Evolutionary conservation across 768 basidiomycete species (phyloP).

Genomic region (Lentinula lateritia): DNA sequence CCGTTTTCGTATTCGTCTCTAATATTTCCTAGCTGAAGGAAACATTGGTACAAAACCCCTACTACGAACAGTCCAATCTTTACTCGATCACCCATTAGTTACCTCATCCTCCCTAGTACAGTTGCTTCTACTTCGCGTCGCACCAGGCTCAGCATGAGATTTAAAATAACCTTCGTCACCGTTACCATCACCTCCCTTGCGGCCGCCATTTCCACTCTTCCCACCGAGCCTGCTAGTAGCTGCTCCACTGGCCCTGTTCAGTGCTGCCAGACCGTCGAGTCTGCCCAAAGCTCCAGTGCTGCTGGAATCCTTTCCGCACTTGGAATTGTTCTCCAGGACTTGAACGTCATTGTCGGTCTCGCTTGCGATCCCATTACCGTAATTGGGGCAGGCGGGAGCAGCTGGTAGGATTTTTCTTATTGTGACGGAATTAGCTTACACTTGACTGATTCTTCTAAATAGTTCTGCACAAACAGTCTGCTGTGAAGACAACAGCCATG

Average conservation of each 20-base stretch:
- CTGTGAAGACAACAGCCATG: not conserved
- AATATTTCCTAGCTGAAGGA: too few relatives aligned
- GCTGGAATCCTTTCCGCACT: not conserved
- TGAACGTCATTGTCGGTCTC: not conserved
- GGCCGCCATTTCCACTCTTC: conserved; percentile 10
- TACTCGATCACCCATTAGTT: not conserved
- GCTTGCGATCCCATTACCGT: not conserved
- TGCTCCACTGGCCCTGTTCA: conserved; percentile 14
- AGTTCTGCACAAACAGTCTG: not conserved
- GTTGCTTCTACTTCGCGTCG: not conserved
- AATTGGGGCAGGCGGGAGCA: not conserved
- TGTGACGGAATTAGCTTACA: not conserved
- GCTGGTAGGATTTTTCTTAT: not conserved
- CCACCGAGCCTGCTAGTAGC: conserved; percentile 4
- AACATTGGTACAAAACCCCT: too few relatives aligned
- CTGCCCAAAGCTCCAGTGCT: not conserved
- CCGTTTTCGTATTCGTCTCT: too few relatives aligned
- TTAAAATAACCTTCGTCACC: conserved; percentile 3
- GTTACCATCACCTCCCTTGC: conserved; percentile 13
- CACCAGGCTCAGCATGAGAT: conserved; percentile 3
- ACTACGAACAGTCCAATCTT: too few relatives aligned
- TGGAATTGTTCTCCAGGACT: not conserved
- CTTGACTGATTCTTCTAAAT: not conserved
- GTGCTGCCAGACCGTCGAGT: conserved; percentile 11
- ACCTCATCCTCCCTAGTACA: not conserved